phyloP scores from a whole-genome alignment of 169 alveolate genomes.

The Eimeria praecox region DNA sequence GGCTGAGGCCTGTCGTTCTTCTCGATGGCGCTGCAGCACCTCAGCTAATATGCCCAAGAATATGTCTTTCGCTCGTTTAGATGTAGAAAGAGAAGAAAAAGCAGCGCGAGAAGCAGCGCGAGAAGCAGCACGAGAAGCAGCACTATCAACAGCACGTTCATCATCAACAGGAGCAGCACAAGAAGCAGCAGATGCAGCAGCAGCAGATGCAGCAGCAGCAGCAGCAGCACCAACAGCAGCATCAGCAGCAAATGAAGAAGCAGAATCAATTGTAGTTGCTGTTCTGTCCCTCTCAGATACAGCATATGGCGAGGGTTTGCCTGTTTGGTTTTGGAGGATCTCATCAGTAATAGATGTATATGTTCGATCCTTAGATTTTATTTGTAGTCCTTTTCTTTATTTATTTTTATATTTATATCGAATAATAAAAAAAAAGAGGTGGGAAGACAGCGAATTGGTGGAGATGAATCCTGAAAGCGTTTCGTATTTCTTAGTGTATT shows the following conservation, averaged over 20 bases:
- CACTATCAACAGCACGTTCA: neutral
- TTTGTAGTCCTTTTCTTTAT: neutral
- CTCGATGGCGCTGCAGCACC: conserved; percentile 2
- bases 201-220: neutral
- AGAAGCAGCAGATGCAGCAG: neutral
- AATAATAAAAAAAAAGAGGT: neutral
- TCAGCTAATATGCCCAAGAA: neutral
- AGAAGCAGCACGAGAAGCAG: neutral
- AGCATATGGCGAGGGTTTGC: neutral
- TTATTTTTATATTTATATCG: neutral
- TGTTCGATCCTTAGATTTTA: neutral
- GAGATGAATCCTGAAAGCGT: neutral
- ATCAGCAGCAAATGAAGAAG: neutral
- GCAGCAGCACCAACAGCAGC: neutral
- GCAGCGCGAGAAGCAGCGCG: neutral
- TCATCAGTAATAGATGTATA: neutral
- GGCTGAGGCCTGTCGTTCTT: conserved; percentile 51
- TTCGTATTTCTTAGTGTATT: neutral
- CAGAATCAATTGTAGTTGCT: neutral
- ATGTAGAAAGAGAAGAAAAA: neutral
- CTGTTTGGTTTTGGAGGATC: neutral
- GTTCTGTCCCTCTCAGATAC: neutral
- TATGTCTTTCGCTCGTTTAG: neutral
- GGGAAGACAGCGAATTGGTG: neutral
- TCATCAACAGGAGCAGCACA: neutral